These are phyloP conservation scores for Pestalotiopsis sp. DNA, from an alignment of 2,329 filamentous ascomycete genomes.

Conservation along the genomic window DNA sequence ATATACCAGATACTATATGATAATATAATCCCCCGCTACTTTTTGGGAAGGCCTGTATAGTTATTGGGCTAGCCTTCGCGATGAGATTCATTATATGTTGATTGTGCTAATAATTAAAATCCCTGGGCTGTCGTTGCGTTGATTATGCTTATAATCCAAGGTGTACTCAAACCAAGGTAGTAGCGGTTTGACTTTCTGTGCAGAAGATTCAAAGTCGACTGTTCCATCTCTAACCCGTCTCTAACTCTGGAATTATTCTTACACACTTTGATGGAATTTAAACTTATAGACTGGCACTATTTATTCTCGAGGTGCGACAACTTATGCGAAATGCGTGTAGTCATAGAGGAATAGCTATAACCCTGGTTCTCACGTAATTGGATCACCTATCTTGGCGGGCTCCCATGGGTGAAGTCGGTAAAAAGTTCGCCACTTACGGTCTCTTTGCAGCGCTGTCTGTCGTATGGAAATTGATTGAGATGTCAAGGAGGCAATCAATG, in stretches of 20 bases:
- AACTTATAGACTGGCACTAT: no score
- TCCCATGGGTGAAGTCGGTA: neutral
- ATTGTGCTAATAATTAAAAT: neutral
- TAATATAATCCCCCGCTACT: conserved; percentile 7
- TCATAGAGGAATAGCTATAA: neutral
- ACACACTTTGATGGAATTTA: no score
- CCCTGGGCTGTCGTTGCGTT: neutral
- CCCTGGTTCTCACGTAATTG: neutral
- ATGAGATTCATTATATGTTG: neutral
- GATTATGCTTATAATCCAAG: neutral
- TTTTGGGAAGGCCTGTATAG: neutral
- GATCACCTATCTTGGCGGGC: neutral
- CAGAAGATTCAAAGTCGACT: no score
- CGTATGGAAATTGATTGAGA: neutral
- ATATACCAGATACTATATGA: conserved; percentile 24
- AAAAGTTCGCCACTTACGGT: neutral
- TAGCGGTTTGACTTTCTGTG: no score
- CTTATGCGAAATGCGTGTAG: neutral
- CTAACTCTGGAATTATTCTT: no score
- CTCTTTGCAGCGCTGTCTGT: neutral
- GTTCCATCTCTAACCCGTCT: no score
- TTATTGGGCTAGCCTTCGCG: neutral
- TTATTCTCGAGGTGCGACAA: no score
- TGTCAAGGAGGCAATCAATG: neutral
- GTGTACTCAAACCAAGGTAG: no score